phyloP scores from a whole-genome alignment of 1,284 basidiomycete genomes.

The Irpex sp. region DNA sequence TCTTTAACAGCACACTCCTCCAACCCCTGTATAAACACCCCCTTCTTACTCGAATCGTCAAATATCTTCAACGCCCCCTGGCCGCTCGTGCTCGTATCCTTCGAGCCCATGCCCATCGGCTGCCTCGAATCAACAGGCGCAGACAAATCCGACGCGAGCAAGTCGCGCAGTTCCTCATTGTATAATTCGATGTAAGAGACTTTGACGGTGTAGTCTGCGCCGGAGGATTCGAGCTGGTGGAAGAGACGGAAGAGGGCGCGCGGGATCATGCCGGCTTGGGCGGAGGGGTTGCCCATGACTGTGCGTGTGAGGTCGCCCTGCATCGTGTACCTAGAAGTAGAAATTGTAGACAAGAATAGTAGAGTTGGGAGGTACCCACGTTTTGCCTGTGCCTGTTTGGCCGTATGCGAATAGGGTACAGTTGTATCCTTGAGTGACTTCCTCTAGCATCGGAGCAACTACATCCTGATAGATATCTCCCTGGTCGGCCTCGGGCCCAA shows the following conservation, averaged over 20 bases:
- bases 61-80: slow-evolving; percentile 80
- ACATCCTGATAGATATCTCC: slow-evolving; percentile 93
- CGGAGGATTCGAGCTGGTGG: slow-evolving; percentile 68
- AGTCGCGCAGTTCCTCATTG: slow-evolving; percentile 97
- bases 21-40: slow-evolving; percentile 78
- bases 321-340: slow-evolving; percentile 43
- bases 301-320: slow-evolving; percentile 85
- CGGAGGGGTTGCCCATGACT: slow-evolving; percentile 75
- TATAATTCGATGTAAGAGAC: slow-evolving; percentile 97
- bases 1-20: slow-evolving; percentile 88
- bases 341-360: neutral
- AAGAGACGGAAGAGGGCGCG: slow-evolving; percentile 93
- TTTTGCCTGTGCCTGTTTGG: slow-evolving; percentile 98
- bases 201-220: slow-evolving; percentile 82
- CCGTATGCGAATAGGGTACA: slow-evolving; percentile 99
- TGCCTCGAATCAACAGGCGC: slow-evolving; percentile 58
- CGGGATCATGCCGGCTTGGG: slow-evolving; percentile 97
- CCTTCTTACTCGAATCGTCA: slow-evolving; percentile 85
- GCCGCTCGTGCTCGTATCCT: slow-evolving; percentile 37
- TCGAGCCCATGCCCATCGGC: slow-evolving; percentile 64
- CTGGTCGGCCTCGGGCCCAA: slow-evolving; percentile 97
- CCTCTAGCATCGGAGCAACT: slow-evolving; percentile 88
- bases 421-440: slow-evolving; percentile 95
- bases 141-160: slow-evolving; percentile 74
- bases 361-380: slow-evolving; percentile 45